Evolutionary conservation across 345 rosid species (phyloP), one percentile per base, ranked within the genome.

Genomic region (Turnera subulata): DNA sequence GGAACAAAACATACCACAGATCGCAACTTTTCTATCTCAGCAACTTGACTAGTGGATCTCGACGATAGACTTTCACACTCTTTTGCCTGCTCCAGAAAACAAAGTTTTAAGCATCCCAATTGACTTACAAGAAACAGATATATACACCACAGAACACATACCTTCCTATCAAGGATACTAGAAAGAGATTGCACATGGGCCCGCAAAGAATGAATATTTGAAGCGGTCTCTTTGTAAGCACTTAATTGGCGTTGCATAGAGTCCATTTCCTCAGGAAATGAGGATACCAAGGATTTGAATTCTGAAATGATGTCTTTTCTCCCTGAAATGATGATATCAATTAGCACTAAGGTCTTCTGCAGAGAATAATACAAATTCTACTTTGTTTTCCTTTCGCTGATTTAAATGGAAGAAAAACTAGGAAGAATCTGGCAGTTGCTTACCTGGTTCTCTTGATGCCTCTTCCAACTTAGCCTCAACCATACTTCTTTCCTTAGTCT

Each of bases 201-300:
- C 25, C 82, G 85, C 66, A 90, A 72, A 54, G 87, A 75, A 74
- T 85, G 92, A 70, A 90, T 80, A 67, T 84, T 84, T 63, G 79
- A 67, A 61, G 93, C 85, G 74, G 80, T 80, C 61, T 84, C 91
- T 74, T 88, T 94, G 73, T 46, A 88, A 26, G 60, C 78, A 62
- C 84, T 80, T 67, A 94, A 66, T 55, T 85, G 92, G 66, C 79
- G 76, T 76, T 85, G 91, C 99, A 88, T 85, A 25, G 72, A 53
- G 70, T 75, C 72, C 99, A 90, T 85, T 62, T 94, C 91, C 73
- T 83, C 88, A 1, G 99, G 97, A 78, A 88, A 94, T 22, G 95
- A 82, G 17, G 96, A 80, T 65, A 85, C 78, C 78, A 90, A 71
- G 24, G 81, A 86, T 74, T 84, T 94, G 73, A 94, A 90, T 59